Evolutionary conservation across 1,139 yeast species (phyloP), one percentile per base, ranked within the genome.

Genomic region (Petasospora rhodanensis): DNA sequence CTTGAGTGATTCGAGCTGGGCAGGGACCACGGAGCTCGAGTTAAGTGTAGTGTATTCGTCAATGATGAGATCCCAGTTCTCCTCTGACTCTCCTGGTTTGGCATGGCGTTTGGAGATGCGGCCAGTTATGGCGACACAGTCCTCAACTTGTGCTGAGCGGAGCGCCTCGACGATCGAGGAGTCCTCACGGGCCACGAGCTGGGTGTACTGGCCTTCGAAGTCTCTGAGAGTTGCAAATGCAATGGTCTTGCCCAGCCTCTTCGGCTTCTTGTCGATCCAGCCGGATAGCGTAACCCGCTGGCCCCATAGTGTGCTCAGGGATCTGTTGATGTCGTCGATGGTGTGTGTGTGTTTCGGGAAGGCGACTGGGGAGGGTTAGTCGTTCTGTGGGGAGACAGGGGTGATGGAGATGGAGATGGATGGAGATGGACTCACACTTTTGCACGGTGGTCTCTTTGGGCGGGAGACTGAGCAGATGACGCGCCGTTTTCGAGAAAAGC

Each of bases 191-290:
- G 77, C 76, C 1, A 83, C 69, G 10, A 89, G 53, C 52, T 89
- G 96, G 6, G 80, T 69, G 7, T 60, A 47, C 33, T 76, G 73
- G 1, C 96, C 96, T 34, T 75, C 63, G 18, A 64, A 52, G 55
- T 87, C 97, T 42, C 97, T 66, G 17, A 89, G 57, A 21, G 72
- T 76, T 2, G 83, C 93, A 64, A 89, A 89, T 3, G 68, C 63
- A 26, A 79, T 58, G 10, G 58, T 58, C 35, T 73, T 73, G n/a
- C 79, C 70, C 15, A 78, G 58, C 61, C 73, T 68, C 56, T 73
- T 70, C 0, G 95, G 91, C 45, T 79, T 79, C 24, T 73, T 67
- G 49, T 85, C 76, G 16, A 89, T 70, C 83, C 95, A 93, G 0
- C 97, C 97, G 2, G 51, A 42, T 13, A 49, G 12, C 1, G 56